Base-by-base conservation (phyloP, 345 rosid genomes). In the Eucalyptus camaldulensis region DNA sequence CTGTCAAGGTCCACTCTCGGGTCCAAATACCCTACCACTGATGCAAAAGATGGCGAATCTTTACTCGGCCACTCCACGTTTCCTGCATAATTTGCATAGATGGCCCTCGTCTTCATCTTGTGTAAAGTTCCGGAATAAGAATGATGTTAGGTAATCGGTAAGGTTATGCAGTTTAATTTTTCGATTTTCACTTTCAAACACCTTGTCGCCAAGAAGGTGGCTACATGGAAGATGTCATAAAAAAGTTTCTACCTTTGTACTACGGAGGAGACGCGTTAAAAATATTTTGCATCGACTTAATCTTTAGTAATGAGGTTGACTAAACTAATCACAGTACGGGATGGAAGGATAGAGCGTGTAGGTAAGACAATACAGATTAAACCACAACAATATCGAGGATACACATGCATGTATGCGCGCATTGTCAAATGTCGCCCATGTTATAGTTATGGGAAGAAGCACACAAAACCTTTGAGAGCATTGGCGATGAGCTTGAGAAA, bases 1-100 rank as follows among this genome's bases (percentile, higher is more conserved):
- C 76, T 53, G 90, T 92, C 95, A 47, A 95, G 92, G 17, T 92
- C 95, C 51, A 92, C 88, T 88, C 96, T 90, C 37, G 58, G 86
- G 88, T 95, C 95, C 22, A 90, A 3, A 67, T 80, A 56, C 87
- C 93, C 96, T 43, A 94, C 3, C 85, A 92, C 29, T 5, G 96
- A 94, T 7, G 87, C 81, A 91, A 91, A 95, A 25, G 88, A 62
- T 9, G 90, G 92, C 9, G 94, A 94, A 8, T 91, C 88, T 90
- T 89, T 87, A 6, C 90, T 92, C 12, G 95, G 96, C 88, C 91
- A 87, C 89, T 87, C 91, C 88, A 92, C 31, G 87, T 88, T 93
- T 86, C 94, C 96, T 94, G 93, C 49, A 49, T 29, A 37, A 37
- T 69, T 33, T 69, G 44, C 27, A 62, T 6, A 60, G 45, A 50